These are phyloP conservation scores for Barbarea vulgaris DNA, from an alignment of 345 rosid species.

Conservation along the genomic window DNA sequence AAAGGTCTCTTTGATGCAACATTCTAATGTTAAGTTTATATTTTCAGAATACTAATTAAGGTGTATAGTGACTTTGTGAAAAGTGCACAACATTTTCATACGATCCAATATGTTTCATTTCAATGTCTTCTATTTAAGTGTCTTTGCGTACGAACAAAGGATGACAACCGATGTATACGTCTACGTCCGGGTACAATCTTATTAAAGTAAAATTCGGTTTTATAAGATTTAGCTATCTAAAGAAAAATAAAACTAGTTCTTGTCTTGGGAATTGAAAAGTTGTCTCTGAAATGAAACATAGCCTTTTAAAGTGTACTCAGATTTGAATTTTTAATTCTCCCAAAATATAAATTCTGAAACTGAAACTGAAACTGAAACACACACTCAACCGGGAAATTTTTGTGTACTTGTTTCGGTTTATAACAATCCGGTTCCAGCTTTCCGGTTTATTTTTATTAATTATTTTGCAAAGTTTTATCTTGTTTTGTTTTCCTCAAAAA, in stretches of 20 bases:
- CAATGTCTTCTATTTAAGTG: too few species aligned
- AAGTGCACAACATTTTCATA: too few species aligned
- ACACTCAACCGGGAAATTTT: neutral
- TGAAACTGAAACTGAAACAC: neutral
- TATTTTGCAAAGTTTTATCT: slow-evolving; percentile 19
- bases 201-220: neutral
- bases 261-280: neutral
- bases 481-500: too few species aligned
- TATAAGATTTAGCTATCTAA: neutral
- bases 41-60: too few species aligned
- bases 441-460: slow-evolving; percentile 15
- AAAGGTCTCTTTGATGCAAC: neutral
- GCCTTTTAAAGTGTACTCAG: neutral
- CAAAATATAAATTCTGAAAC: neutral
- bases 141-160: neutral
- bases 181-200: neutral
- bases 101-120: too few species aligned
- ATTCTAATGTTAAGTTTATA: too few species aligned
- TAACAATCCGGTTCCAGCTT: neutral
- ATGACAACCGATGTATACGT: neutral
- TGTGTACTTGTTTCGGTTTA: neutral
- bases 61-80: neutral
- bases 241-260: neutral
- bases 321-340: neutral
- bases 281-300: neutral